Evolutionary conservation across 2,329 filamentous ascomycete species (phyloP).

Genomic region (Trichothecium sympodiale): DNA sequence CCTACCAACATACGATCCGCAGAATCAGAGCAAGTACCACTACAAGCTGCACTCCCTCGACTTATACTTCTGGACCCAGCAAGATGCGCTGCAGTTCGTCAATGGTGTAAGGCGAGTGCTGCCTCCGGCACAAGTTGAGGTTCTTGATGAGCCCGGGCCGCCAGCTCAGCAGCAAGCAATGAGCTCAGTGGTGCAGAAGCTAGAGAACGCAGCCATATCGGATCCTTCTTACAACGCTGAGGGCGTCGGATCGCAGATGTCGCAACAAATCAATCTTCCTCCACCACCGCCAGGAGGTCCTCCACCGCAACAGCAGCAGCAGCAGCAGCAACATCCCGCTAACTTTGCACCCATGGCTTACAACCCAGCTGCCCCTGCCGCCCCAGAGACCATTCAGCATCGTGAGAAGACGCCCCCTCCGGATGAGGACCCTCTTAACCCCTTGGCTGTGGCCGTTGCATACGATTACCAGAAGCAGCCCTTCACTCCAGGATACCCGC

Average conservation of each 20-base stretch:
- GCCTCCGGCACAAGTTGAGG: constrained; percentile 46
- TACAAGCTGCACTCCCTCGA: constrained; percentile 68
- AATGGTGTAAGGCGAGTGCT: constrained; percentile 56
- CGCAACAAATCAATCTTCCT: constrained; percentile 1
- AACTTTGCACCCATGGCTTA: constrained; percentile 58
- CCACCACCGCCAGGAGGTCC: constrained; percentile 11
- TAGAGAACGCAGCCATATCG: constrained; percentile 61
- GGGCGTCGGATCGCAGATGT: constrained; percentile 9
- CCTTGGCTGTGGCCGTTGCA: constrained; percentile 44
- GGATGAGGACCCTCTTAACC: constrained; percentile 49
- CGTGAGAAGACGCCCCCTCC: constrained; percentile 74
- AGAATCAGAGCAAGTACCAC: constrained; percentile 68
- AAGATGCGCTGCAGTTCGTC: constrained; percentile 60
- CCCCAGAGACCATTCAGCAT: constrained; percentile 59
- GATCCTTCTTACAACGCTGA: constrained; percentile 35
- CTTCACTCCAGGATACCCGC: constrained; percentile 41
- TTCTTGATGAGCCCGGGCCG: constrained; percentile 52
- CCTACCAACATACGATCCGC: constrained; percentile 59
- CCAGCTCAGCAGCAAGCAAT: constrained; percentile 36
- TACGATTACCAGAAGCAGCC: constrained; percentile 43
- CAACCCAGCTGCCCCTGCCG: constrained; percentile 67
- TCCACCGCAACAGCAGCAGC: constrained; percentile 15
- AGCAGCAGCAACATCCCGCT: constrained; percentile 18
- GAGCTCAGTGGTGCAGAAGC: constrained; percentile 61
- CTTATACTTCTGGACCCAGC: constrained; percentile 68